Conservation (phyloP, 2,329 filamentous ascomycete genomes). For the Ophiostoma perfectum region DNA sequence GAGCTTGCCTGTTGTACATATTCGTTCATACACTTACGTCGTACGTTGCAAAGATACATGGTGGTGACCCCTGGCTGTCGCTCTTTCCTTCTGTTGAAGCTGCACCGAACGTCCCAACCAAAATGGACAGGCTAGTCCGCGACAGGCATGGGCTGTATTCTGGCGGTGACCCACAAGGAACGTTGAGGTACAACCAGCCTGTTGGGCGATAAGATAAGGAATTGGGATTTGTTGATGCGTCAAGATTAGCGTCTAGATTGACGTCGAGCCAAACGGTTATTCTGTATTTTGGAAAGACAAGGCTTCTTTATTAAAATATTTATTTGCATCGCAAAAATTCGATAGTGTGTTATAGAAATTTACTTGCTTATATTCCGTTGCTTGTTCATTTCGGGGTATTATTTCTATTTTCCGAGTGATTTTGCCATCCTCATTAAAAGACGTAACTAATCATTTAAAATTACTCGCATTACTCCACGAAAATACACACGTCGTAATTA, state of each 20-base stretch:
- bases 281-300: too few species aligned
- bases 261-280: too few species aligned
- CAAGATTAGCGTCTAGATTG: too few species aligned
- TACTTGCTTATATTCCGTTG: too few species aligned
- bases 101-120: slow-evolving; percentile 23
- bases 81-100: slow-evolving; percentile 22
- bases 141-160: slow-evolving; percentile 7
- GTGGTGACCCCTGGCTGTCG: slow-evolving; percentile 15
- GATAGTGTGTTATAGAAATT: too few species aligned
- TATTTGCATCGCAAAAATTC: too few species aligned
- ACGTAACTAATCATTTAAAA: neutral
- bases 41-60: too few species aligned
- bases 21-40: too few species aligned
- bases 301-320: too few species aligned
- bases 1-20: slow-evolving; percentile 3
- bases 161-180: slow-evolving; percentile 21
- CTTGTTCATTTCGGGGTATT: neutral
- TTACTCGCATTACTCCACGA: neutral
- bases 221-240: neutral
- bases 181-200: slow-evolving; percentile 22
- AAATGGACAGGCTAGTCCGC: slow-evolving; percentile 19
- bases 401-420: neutral
- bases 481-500: too few species aligned
- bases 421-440: neutral
- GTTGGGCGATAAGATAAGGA: slow-evolving; percentile 25